These are phyloP conservation scores for Fomitopsis pinicola DNA, from an alignment of 1,284 basidiomycete species.

Conservation along the genomic window DNA sequence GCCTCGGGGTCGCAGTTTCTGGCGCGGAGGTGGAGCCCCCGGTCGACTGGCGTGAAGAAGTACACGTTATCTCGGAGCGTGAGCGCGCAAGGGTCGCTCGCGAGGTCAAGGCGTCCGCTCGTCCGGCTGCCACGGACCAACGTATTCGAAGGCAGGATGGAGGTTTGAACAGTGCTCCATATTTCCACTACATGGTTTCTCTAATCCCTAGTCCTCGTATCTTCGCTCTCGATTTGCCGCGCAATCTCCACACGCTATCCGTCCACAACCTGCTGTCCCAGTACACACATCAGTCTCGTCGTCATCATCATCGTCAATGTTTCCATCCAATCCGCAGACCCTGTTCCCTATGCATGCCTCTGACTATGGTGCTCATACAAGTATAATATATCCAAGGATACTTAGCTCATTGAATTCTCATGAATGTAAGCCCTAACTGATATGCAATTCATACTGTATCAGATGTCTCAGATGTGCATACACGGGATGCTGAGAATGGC, in stretches of 20 bases:
- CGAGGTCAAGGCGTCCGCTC: slow-evolving; percentile 41
- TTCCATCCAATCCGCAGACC: background rate
- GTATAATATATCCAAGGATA: no score
- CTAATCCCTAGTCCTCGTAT: slow-evolving; percentile 3
- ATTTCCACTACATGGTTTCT: background rate
- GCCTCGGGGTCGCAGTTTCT: slow-evolving; percentile 47
- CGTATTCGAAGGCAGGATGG: slow-evolving; percentile 52
- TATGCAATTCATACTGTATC: no score
- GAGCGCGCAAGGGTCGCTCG: slow-evolving; percentile 53
- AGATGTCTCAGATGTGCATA: no score
- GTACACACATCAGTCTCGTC: background rate
- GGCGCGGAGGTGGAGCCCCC: slow-evolving; percentile 22
- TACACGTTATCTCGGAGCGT: slow-evolving; percentile 61
- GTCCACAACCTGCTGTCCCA: background rate
- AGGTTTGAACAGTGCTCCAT: slow-evolving; percentile 33
- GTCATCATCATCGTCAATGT: background rate
- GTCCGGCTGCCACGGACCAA: slow-evolving; percentile 19
- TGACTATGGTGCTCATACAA: no score
- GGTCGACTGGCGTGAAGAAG: slow-evolving; percentile 55
- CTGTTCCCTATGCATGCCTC: background rate
- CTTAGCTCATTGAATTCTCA: no score
- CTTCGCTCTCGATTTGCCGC: background rate
- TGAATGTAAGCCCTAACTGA: no score
- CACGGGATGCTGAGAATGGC: no score
- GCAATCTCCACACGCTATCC: background rate